Base-by-base conservation (phyloP, 75 land plant genomes). In the Selaginella tamariscina region DNA sequence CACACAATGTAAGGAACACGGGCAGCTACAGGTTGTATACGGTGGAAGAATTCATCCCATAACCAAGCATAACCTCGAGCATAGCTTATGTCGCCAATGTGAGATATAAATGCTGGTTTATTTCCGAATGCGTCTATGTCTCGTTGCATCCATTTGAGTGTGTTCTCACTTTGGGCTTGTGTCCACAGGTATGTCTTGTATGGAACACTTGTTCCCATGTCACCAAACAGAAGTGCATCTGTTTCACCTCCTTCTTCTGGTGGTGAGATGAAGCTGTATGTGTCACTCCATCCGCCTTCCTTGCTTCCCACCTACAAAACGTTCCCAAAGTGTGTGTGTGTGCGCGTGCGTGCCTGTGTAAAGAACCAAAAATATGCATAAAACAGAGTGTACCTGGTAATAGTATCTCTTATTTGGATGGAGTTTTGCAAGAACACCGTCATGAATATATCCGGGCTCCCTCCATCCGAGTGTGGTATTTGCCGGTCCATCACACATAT, bases 11-110 rank as follows among this genome's bases (percentile, higher is more conserved):
- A 91, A 11, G 93, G 83, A 1, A 82, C 75, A 27, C 59, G 69
- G 5, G 93, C 87, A n/a, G 96, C 84, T 49, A 91, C 71, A n/a
- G 96, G 93, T 67, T 91, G 88, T 44, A 91, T 81, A 66, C 76
- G 86, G 30, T 65, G 68, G 73, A 91, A 91, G 64, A 85, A 91
- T 0, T 74, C 70, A 63, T 91, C 96, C 96, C 96, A 91, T 20
- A 91, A 23, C 96, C 96, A 91, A 13, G 85, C 49, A 70, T 82
- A 88, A 20, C 96, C 96, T 71, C 96, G 74, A 0, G 96, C 96
- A 68, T 91, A 91, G 81, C 93, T 85, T 64, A 91, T 88, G 55
- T 91, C 96, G 11, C 96, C 96, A 67, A 91, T 91, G 66, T 88
- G 96, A 0, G 96, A 91, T 56, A 91, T 68, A 30, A 91, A 78